These are phyloP conservation scores for Fusarium sp. DNA, from an alignment of 2,329 filamentous ascomycete species.

Conservation along the genomic window DNA sequence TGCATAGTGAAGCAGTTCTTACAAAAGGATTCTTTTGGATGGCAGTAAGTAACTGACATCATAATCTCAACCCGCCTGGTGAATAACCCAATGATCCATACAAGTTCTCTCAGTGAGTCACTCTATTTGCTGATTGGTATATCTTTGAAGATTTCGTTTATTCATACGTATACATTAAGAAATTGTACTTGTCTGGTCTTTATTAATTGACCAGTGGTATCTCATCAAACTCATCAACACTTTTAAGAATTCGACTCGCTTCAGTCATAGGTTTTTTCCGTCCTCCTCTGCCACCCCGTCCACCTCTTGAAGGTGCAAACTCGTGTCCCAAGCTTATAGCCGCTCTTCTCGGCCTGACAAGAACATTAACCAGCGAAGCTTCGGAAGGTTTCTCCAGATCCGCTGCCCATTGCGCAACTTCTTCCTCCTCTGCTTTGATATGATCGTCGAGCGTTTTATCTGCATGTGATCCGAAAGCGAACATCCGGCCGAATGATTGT, in stretches of 20 bases:
- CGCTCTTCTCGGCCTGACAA: slow-evolving; percentile 2
- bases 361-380: not conserved
- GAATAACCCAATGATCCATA: no score
- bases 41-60: no score
- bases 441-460: slow-evolving; percentile 7
- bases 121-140: no score
- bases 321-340: not conserved
- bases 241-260: slow-evolving; percentile 14
- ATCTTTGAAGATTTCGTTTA: not conserved
- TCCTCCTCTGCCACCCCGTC: not conserved
- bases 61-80: no score
- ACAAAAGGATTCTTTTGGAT: no score
- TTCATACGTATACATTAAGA: not conserved
- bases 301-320: not conserved
- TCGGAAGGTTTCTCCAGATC: not conserved
- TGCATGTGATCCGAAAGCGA: slow-evolving; percentile 4
- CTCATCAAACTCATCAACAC: slow-evolving; percentile 17
- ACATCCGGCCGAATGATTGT: slow-evolving; percentile 8
- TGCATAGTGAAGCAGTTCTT: no score
- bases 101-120: no score
- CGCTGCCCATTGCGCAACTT: slow-evolving; percentile 12
- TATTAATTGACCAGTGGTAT: not conserved
- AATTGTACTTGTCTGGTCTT: not conserved
- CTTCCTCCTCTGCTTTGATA: slow-evolving; percentile 17
- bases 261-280: slow-evolving; percentile 11